phyloP scores from a whole-genome alignment of 2,329 filamentous ascomycete species.

The Drechslerella dactyloides region DNA sequence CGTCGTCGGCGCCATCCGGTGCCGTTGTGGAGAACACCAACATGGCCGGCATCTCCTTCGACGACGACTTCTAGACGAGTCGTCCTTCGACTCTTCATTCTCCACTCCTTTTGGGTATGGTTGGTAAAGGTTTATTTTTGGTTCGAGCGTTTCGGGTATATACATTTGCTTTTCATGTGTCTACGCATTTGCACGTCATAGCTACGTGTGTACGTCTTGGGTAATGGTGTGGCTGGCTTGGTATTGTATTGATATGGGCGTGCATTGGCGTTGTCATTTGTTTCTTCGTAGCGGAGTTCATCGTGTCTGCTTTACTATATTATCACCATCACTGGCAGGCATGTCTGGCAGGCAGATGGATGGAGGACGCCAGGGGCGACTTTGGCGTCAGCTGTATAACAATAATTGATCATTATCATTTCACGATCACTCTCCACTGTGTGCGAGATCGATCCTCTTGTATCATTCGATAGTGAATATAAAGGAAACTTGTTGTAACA shows the following conservation, averaged over 20 bases:
- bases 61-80: slow-evolving; percentile 88
- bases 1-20: slow-evolving; percentile 61
- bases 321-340: neutral
- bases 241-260: slow-evolving; percentile 36
- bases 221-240: slow-evolving; percentile 15
- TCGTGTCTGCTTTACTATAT: neutral
- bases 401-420: neutral
- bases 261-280: slow-evolving; percentile 40
- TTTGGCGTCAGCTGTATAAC: neutral
- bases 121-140: slow-evolving; percentile 6
- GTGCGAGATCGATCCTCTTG: slow-evolving; percentile 1
- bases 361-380: neutral
- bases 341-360: neutral
- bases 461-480: too few species aligned
- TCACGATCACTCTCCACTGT: slow-evolving; percentile 1
- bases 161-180: slow-evolving; percentile 15
- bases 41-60: slow-evolving; percentile 85
- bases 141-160: slow-evolving; percentile 29
- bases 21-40: slow-evolving; percentile 66
- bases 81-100: slow-evolving; percentile 51
- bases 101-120: neutral
- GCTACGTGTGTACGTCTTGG: slow-evolving; percentile 16
- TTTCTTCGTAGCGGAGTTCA: slow-evolving; percentile 15
- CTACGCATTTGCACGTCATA: slow-evolving; percentile 28
- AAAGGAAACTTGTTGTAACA: too few species aligned